Evolutionary conservation across 345 rosid genomes (phyloP).

Genomic region (Eucalyptus cloeziana): DNA sequence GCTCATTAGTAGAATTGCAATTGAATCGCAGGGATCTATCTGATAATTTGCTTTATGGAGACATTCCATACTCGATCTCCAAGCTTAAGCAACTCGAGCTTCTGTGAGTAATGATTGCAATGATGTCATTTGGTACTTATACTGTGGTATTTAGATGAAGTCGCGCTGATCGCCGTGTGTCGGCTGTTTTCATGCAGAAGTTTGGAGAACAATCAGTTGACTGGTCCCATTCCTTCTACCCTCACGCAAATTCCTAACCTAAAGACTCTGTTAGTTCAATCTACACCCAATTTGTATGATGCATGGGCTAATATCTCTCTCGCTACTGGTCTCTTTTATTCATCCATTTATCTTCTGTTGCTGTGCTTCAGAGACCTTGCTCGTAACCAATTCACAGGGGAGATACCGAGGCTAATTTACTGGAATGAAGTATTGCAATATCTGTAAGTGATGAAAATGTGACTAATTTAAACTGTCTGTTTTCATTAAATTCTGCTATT

Average conservation of each 20-base stretch:
- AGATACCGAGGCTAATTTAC: conserved; percentile 76
- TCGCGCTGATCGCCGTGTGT: too few relatives aligned
- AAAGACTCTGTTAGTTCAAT: conserved; percentile 44
- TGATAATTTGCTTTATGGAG: conserved; percentile 58
- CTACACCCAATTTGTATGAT: neutral
- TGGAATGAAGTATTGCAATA: conserved; percentile 98
- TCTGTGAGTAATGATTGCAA: conserved; percentile 18
- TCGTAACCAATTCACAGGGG: conserved; percentile 65
- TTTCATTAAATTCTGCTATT: neutral
- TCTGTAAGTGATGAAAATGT: conserved; percentile 39
- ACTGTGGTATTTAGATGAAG: neutral
- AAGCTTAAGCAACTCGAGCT: conserved; percentile 71
- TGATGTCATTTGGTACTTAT: neutral
- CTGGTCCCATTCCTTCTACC: conserved; percentile 91
- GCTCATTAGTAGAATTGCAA: neutral
- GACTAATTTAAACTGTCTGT: neutral
- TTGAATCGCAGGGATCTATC: conserved; percentile 58
- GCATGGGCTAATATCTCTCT: neutral
- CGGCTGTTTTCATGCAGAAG: conserved; percentile 21
- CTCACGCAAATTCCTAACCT: conserved; percentile 84
- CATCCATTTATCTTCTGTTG: neutral
- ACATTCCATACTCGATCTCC: conserved; percentile 80
- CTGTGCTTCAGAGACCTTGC: conserved; percentile 61
- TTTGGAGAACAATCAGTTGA: conserved; percentile 69
- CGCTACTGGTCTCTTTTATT: neutral